Percentiles rank a stretch among this genome's conserved stretches.
phyloP scores from a whole-genome alignment of 1,139 yeast species.

The Yarrowia galli region DNA sequence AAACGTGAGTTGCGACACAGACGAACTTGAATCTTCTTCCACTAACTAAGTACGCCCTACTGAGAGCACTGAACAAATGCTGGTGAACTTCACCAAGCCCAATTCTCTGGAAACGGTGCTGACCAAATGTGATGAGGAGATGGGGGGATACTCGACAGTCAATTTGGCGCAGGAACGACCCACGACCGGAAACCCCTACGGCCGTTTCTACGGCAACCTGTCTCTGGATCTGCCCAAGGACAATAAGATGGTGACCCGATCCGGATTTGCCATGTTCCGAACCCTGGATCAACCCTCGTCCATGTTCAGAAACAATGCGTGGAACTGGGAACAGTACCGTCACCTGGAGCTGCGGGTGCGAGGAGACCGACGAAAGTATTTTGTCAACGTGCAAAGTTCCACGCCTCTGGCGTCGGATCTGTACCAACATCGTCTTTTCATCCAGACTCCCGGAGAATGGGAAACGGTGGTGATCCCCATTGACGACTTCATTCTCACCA shows the following conservation, averaged over 20 bases:
- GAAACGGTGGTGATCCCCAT: conserved; percentile 82
- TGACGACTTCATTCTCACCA: conserved; percentile 80
- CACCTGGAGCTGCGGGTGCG: conserved; percentile 73
- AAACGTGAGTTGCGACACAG: conserved; percentile 17
- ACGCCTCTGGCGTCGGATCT: conserved; percentile 79
- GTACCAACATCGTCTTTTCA: conserved; percentile 80
- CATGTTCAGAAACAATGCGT: conserved; percentile 49
- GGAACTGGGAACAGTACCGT: conserved; percentile 70
- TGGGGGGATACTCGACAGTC: conserved; percentile 80
- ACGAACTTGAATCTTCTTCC: no score
- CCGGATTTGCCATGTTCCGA: conserved; percentile 90
- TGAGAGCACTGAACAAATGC: conserved; percentile 44
- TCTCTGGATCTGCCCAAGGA: conserved; percentile 77
- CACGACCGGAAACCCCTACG: conserved; percentile 49
- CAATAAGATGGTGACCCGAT: conserved; percentile 69
- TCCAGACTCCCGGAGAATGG: conserved; percentile 80
- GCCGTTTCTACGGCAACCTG: conserved; percentile 73
- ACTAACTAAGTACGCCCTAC: conserved; percentile 27
- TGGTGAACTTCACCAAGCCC: conserved; percentile 64
- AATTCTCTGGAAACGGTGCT: conserved; percentile 57
- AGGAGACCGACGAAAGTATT: conserved; percentile 77
- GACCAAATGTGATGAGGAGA: conserved; percentile 72
- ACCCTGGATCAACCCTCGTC: conserved; percentile 60
- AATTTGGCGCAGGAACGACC: conserved; percentile 53
- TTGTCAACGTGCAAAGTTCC: conserved; percentile 82